phyloP scores from a whole-genome alignment of 495 filamentous ascomycete genomes.

The Talaromyces wortmannii region DNA sequence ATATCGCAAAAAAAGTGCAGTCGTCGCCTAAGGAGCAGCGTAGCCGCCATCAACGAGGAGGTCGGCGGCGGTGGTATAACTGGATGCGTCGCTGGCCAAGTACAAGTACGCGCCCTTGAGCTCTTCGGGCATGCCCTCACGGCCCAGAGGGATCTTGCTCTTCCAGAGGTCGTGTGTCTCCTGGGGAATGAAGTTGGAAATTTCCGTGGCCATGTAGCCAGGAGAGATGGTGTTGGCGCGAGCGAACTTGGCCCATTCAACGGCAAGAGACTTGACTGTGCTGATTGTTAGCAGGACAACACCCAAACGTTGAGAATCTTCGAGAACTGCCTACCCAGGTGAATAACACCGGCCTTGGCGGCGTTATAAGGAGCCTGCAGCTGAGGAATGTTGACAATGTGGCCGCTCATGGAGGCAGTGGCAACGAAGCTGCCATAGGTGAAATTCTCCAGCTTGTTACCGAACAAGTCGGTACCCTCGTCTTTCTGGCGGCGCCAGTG shows the following conservation, averaged over 20 bases:
- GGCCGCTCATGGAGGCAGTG: slow-evolving; percentile 34
- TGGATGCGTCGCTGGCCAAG: slow-evolving; percentile 26
- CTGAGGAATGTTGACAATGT: slow-evolving; percentile 39
- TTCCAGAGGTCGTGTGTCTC: slow-evolving; percentile 22
- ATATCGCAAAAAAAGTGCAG: background rate
- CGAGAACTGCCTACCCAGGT: slow-evolving; percentile 10
- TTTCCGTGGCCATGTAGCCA: slow-evolving; percentile 20
- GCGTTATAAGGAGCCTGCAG: slow-evolving; percentile 35
- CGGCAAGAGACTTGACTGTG: slow-evolving; percentile 16
- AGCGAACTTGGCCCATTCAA: slow-evolving; percentile 28
- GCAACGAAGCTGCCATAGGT: slow-evolving; percentile 37
- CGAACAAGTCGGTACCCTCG: slow-evolving; percentile 58
- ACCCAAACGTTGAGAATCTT: background rate
- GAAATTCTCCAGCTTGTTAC: slow-evolving; percentile 60
- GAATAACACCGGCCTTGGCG: slow-evolving; percentile 28
- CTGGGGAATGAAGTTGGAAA: slow-evolving; percentile 13
- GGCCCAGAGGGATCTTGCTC: slow-evolving; percentile 20
- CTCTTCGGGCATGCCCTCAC: slow-evolving; percentile 21
- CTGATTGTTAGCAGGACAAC: background rate
- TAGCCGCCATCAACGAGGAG: slow-evolving; percentile 30
- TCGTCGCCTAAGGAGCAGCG: slow-evolving; percentile 13
- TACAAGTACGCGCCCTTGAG: slow-evolving; percentile 32
- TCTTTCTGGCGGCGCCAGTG: slow-evolving; percentile 62
- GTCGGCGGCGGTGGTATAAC: slow-evolving; percentile 30
- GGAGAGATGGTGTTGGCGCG: slow-evolving; percentile 36